phyloP scores from a whole-genome alignment of 129 eudicot species.

The Gnaphalium uliginosum region DNA sequence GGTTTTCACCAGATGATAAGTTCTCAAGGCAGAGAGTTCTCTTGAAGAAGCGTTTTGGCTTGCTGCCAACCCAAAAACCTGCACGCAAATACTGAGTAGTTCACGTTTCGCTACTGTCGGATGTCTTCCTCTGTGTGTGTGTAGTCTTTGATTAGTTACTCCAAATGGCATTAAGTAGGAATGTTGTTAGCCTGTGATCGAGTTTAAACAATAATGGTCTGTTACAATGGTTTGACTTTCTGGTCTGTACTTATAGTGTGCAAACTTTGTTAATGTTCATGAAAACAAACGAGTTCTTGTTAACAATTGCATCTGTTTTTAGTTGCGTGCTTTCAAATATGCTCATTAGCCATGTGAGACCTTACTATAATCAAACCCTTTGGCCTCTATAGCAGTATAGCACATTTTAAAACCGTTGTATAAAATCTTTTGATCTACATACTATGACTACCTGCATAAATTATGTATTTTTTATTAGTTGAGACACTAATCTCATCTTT shows the following conservation, averaged over 20 bases:
- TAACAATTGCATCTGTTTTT: neutral
- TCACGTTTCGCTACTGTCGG: neutral
- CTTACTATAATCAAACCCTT: too few species aligned
- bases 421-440: too few species aligned
- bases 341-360: neutral
- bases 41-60: conserved; percentile 85
- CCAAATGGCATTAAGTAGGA: neutral
- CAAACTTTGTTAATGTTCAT: neutral
- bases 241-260: conserved; percentile 13
- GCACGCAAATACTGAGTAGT: conserved; percentile 27
- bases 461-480: too few species aligned
- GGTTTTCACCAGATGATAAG: conserved; percentile 94
- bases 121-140: neutral
- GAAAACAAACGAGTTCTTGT: neutral
- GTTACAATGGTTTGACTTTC: neutral
- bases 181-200: neutral
- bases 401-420: too few species aligned
- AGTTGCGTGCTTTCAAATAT: neutral
- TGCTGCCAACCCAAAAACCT: conserved; percentile 86
- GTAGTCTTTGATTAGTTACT: neutral
- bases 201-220: conserved; percentile 10
- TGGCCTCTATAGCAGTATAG: too few species aligned
- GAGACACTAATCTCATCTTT: too few species aligned
- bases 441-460: too few species aligned
- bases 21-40: conserved; percentile 88